phyloP scores from a whole-genome alignment of 1,284 basidiomycete genomes.

The Apiotrichum sp. region DNA sequence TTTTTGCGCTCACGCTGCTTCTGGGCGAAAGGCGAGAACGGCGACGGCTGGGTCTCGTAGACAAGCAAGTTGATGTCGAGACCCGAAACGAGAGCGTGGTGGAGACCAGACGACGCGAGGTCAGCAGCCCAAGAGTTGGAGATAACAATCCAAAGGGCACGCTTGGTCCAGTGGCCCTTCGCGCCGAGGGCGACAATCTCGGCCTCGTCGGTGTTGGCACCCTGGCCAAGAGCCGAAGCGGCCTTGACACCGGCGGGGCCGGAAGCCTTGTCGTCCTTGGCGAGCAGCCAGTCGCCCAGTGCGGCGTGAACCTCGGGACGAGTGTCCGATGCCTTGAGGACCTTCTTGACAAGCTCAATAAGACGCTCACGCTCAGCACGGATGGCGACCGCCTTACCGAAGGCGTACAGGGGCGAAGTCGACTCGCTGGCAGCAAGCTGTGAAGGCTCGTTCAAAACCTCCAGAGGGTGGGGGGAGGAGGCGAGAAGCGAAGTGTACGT shows the following conservation, averaged over 20 bases:
- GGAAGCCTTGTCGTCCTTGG: constrained; percentile 60
- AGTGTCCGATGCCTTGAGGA: constrained; percentile 49
- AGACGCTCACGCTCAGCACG: constrained; percentile 65
- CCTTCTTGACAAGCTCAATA: constrained; percentile 56
- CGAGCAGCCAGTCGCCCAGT: constrained; percentile 67
- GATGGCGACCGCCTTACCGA: constrained; percentile 81
- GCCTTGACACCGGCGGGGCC: constrained; percentile 59
- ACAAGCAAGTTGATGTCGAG: constrained; percentile 93
- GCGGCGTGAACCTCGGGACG: constrained; percentile 59
- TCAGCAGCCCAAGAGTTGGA: constrained; percentile 98
- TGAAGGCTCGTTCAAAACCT: constrained; percentile 76
- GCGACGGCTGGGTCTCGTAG: constrained; percentile 80
- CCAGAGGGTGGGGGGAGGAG: constrained; percentile 72
- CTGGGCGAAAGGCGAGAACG: constrained; percentile 54
- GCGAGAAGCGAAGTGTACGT: constrained; percentile 89
- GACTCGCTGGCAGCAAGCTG: constrained; percentile 67
- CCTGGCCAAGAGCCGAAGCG: constrained; percentile 50
- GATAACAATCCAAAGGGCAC: constrained; percentile 90
- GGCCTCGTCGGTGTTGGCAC: constrained; percentile 43
- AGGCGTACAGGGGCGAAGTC: constrained; percentile 86
- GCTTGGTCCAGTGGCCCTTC: constrained; percentile 58
- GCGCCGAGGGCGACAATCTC: constrained; percentile 56
- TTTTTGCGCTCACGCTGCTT: constrained; percentile 61
- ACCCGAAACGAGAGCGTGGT: constrained; percentile 85
- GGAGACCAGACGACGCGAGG: constrained; percentile 89